Evolutionary conservation across 192 early-diverging fungal species (phyloP), one percentile per base, ranked within the genome.

Genomic region (Gigaspora rosea): DNA sequence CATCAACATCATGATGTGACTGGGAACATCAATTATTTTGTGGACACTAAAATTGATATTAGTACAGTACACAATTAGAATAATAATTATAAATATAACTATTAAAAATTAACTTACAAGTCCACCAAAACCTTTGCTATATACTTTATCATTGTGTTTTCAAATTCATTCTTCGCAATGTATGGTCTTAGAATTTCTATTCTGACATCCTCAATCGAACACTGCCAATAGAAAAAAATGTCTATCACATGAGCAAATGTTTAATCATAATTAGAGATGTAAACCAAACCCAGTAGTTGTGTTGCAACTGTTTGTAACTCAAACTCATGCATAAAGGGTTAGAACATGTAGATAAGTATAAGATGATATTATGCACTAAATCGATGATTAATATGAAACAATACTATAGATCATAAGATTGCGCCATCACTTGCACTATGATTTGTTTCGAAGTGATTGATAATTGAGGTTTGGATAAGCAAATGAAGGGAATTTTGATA

Each of bases 61-160:
- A 72, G 7, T 72, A 72, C 49, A 33, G 22, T 9, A 41, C 54
- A 33, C 4, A 72, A 72, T 41, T 13, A 72, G 41, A 57, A 66
- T 8, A 66, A 47, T 32, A 66, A n/a, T 66, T 66, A 66, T 12
- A 66, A 66, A 66, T 46, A 66, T 35, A 32, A 51, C 8, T 35
- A 7, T 72, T 33, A 72, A 72, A 72, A 72, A 72, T 15, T 7
- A 72, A 72, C 71, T 72, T 27, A 72, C 71, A 72, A 72, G 36
- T 72, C 54, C 71, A 72, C 57, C 54, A 72, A 46, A 41, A 72
- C 71, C 41, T 72, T 72, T 22, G 52, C 71, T 3, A 72, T 72
- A 46, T 72, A 72, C 33, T 72, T 47, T 57, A 72, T 72, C 71
- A 72, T 72, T 12, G 71, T 72, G 32, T 22, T 46, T 8, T 72